Base-by-base conservation (phyloP, 139 green algal species). In the Dunaliella primolecta region DNA sequence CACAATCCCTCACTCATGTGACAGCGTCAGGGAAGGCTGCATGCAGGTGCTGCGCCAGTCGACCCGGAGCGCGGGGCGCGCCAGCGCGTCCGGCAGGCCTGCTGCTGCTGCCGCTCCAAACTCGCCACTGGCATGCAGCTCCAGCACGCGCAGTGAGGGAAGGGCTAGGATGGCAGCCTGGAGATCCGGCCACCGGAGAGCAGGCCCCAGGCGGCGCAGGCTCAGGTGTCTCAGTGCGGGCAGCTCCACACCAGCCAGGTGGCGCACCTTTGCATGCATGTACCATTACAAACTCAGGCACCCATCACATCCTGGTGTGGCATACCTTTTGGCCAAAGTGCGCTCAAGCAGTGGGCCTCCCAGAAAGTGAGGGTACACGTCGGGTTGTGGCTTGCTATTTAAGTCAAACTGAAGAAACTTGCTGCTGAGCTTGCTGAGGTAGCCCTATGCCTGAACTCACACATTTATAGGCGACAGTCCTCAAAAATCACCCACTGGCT, bases 151-250 rank as follows among this genome's bases (percentile, higher is more conserved):
- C 36, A 83, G 38, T 1, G 37, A 1, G 24, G 78, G 78, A n/a
- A 83, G 33, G 25, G 78, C 37, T 1, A 83, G 38, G 36, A 83
- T 37, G 21, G 38, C 78, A 3, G 78, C 78, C 38, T 83, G 78
- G 3, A 83, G 25, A 37, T 83, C 78, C 21, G 37, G 37, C 78
- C 78, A 83, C 78, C 37, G 74, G 25, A 83, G 38, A 29, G 78
- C 38, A 23, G 29, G 64, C 36, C 78, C 78, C 78, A 83, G 36
- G 37, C 78, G n/a, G 27, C 78, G 29, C 27, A 83, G 37, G 36
- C 21, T n/a, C 36, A 83, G 78, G 37, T 37, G 38, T 7, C 78
- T 23, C 78, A 83, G 78, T 24, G 20, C 36, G 2, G 78, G 78
- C 27, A 83, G 38, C 3, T 30, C 33, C 1, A 27, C 37, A 24